Percentiles rank a stretch among this genome's conserved stretches.
Evolutionary conservation across 495 filamentous ascomycete genomes (phyloP).

Genomic region (Durotheca rogersii): DNA sequence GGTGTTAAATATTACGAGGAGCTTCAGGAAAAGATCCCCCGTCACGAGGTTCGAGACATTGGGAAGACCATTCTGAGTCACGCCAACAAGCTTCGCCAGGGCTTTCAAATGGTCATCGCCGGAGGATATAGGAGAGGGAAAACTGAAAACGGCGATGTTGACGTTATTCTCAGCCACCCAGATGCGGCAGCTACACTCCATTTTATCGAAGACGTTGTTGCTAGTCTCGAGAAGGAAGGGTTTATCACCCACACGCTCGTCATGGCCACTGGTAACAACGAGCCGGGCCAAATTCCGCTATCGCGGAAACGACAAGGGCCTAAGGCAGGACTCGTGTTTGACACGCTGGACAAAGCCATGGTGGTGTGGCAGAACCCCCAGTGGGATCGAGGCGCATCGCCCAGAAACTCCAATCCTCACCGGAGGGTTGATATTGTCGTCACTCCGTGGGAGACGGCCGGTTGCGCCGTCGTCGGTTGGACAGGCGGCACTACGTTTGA

Average conservation of each 20-base stretch:
- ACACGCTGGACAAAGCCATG: slow-evolving; percentile 85
- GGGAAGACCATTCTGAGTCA: slow-evolving; percentile 59
- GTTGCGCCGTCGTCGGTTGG: slow-evolving; percentile 89
- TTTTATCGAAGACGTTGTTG: slow-evolving; percentile 67
- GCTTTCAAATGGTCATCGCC: slow-evolving; percentile 71
- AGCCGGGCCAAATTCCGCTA: slow-evolving; percentile 68
- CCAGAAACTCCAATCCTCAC: slow-evolving; percentile 71
- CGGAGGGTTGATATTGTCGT: slow-evolving; percentile 93
- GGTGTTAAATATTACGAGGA: slow-evolving; percentile 96
- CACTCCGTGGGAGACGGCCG: slow-evolving; percentile 80
- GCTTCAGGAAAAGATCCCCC: slow-evolving; percentile 68
- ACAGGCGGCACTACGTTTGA: slow-evolving; percentile 86
- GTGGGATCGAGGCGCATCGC: slow-evolving; percentile 46
- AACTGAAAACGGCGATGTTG: slow-evolving; percentile 71
- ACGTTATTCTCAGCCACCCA: slow-evolving; percentile 80
- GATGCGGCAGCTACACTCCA: slow-evolving; percentile 63
- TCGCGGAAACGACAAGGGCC: slow-evolving; percentile 46
- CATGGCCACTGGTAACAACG: slow-evolving; percentile 62
- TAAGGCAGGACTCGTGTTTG: slow-evolving; percentile 62
- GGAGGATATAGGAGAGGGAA: slow-evolving; percentile 89
- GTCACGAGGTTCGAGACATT: slow-evolving; percentile 73
- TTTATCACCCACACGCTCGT: slow-evolving; percentile 84
- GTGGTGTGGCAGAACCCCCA: slow-evolving; percentile 89
- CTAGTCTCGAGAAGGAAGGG: slow-evolving; percentile 61
- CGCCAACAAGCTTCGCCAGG: slow-evolving; percentile 54